Conservation (phyloP, 371 early-diverging fungal species). For the Mortierella polycephala region DNA sequence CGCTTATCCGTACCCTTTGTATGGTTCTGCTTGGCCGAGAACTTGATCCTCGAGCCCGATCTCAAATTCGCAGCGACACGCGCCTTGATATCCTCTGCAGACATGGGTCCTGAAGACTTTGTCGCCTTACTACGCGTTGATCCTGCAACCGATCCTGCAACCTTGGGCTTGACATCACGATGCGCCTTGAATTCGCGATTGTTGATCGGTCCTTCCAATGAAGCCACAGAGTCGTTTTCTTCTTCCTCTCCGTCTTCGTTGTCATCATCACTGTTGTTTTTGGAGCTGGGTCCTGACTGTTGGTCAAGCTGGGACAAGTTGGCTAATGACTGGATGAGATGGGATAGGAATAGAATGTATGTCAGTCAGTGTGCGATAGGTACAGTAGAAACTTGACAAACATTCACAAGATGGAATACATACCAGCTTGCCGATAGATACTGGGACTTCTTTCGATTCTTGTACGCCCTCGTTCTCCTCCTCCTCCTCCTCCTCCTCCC, state of each 20-base stretch:
- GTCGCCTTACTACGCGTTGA: slow-evolving; percentile 43
- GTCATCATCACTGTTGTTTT: slow-evolving; percentile 44
- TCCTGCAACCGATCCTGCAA: slow-evolving; percentile 39
- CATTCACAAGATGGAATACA: neutral
- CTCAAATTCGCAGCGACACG: slow-evolving; percentile 65
- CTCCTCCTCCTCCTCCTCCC: slow-evolving; percentile 43
- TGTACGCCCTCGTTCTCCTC: slow-evolving; percentile 2
- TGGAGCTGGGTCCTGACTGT: slow-evolving; percentile 25
- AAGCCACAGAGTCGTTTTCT: slow-evolving; percentile 40
- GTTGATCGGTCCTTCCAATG: slow-evolving; percentile 57
- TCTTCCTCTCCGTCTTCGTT: slow-evolving; percentile 54
- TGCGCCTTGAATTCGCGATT: slow-evolving; percentile 70
- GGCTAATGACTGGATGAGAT: slow-evolving; percentile 42
- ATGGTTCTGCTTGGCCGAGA: slow-evolving; percentile 59
- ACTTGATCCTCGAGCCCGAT: slow-evolving; percentile 53
- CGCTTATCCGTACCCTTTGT: slow-evolving; percentile 70
- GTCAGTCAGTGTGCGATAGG: neutral
- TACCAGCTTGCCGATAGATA: slow-evolving; percentile 34
- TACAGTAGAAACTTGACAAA: neutral
- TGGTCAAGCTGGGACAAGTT: slow-evolving; percentile 54
- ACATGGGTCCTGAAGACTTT: slow-evolving; percentile 55
- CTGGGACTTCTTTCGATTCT: slow-evolving; percentile 22
- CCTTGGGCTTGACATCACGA: slow-evolving; percentile 58
- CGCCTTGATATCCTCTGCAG: slow-evolving; percentile 66
- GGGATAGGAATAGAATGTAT: neutral